Conservation (phyloP, 441 rosid genomes). For the Jatropha podagrica region DNA sequence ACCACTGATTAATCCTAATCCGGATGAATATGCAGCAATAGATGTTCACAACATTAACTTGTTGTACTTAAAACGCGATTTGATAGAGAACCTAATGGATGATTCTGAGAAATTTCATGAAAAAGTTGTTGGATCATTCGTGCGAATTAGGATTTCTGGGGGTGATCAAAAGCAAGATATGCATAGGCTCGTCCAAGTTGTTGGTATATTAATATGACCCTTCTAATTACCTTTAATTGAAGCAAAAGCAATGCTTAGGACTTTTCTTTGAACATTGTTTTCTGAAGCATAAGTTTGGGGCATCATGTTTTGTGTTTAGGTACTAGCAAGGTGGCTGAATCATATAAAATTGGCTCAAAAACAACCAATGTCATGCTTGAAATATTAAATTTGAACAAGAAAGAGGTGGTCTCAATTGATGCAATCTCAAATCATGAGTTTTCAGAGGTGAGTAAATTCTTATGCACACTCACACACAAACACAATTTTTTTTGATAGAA, state of each 20-base stretch:
- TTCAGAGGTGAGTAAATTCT: conserved; percentile 64
- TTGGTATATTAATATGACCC: conserved; percentile 58
- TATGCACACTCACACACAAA: too few relatives aligned
- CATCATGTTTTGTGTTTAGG: conserved; percentile 45
- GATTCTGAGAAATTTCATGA: conserved; percentile 69
- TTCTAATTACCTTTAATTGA: conserved; percentile 24
- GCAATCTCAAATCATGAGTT: conserved; percentile 85
- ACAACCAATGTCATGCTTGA: conserved; percentile 67
- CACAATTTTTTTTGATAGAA: conserved; percentile 31
- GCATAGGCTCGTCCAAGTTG: conserved; percentile 88
- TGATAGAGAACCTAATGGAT: conserved; percentile 68
- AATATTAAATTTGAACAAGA: conserved; percentile 70
- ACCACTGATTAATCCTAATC: conserved; percentile 45
- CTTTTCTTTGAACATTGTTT: conserved; percentile 5
- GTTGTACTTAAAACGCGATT: conserved; percentile 70
- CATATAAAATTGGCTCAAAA: conserved; percentile 66
- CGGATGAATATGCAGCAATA: conserved; percentile 78
- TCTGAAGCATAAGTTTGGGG: conserved; percentile 1
- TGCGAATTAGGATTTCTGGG: conserved; percentile 71
- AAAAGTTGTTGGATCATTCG: conserved; percentile 86
- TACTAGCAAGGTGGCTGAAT: conserved; percentile 57
- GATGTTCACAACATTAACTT: conserved; percentile 84
- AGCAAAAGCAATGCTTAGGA: conserved; percentile 9
- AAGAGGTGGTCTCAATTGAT: conserved; percentile 71
- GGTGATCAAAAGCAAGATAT: conserved; percentile 72